These are phyloP conservation scores for Metschnikowia picachoensis DNA, from an alignment of 805 yeast genomes.

Conservation along the genomic window DNA sequence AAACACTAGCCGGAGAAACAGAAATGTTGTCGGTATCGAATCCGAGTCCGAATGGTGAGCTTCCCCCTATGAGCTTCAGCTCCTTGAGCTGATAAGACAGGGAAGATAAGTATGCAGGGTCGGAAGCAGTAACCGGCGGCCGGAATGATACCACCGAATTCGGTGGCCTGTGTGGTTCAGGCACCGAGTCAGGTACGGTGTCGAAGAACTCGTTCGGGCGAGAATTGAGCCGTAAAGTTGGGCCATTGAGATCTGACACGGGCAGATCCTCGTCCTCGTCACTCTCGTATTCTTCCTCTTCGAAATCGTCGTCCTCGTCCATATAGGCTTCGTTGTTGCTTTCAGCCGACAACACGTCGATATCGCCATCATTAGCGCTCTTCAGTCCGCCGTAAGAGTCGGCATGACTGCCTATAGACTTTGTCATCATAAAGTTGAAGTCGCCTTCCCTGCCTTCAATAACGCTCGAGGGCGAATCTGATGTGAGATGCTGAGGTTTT, in stretches of 20 bases:
- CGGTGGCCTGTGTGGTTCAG: not conserved
- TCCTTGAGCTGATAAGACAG: not conserved
- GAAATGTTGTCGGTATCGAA: slow-evolving; percentile 1
- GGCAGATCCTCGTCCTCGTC: slow-evolving; percentile 33
- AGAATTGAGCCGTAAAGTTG: slow-evolving; percentile 13
- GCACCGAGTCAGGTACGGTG: not conserved
- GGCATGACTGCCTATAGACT: not conserved
- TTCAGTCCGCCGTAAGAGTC: not conserved
- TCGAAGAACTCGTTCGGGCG: slow-evolving; percentile 4
- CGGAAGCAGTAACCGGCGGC: not conserved
- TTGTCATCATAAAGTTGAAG: not conserved
- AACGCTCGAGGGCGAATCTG: not conserved
- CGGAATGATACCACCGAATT: not conserved
- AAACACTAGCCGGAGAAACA: slow-evolving; percentile 1
- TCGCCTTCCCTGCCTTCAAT: not conserved
- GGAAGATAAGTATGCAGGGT: slow-evolving; percentile 4
- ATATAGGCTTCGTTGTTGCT: slow-evolving; percentile 1
- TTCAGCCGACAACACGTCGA: not conserved
- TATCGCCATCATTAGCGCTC: not conserved
- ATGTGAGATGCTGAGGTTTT: not conserved
- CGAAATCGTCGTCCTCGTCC: slow-evolving; percentile 12
- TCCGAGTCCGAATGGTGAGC: slow-evolving; percentile 9
- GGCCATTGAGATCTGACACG: slow-evolving; percentile 6
- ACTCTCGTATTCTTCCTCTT: slow-evolving; percentile 20
- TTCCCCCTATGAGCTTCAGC: not conserved